Evolutionary conservation across 2,329 filamentous ascomycete species (phyloP).

Genomic region (Aspergillus quadrilineatus): DNA sequence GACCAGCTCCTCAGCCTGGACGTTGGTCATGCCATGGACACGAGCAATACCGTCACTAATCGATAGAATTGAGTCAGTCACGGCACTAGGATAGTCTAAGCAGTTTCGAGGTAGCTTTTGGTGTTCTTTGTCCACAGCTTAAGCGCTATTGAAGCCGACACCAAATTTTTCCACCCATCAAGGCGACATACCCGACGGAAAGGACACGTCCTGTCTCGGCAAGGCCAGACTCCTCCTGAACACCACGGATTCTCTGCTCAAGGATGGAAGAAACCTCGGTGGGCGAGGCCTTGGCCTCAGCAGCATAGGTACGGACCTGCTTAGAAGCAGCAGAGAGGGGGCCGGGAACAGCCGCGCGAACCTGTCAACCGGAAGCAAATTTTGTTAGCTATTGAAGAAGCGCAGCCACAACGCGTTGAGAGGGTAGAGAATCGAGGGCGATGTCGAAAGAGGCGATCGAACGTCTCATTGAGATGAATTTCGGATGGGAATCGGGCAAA

Average conservation of each 20-base stretch:
- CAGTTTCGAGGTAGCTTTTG: slow-evolving; percentile 13
- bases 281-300: slow-evolving; percentile 89
- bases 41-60: slow-evolving; percentile 99
- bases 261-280: slow-evolving; percentile 99
- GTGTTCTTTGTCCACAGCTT: slow-evolving; percentile 29
- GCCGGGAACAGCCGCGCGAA: slow-evolving; percentile 81
- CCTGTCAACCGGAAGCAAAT: slow-evolving; percentile 55
- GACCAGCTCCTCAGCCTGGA: slow-evolving; percentile 99
- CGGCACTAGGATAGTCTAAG: background rate
- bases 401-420: slow-evolving; percentile 30
- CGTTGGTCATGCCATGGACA: slow-evolving; percentile 99
- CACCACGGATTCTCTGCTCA: slow-evolving; percentile 97
- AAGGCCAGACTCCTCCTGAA: slow-evolving; percentile 92
- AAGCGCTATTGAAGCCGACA: slow-evolving; percentile 28
- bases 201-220: slow-evolving; percentile 99
- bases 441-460: slow-evolving; percentile 25
- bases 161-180: slow-evolving; percentile 30
- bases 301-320: slow-evolving; percentile 82
- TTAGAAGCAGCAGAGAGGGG: slow-evolving; percentile 68
- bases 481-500: slow-evolving; percentile 32
- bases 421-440: slow-evolving; percentile 23
- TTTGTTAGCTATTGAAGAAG: slow-evolving; percentile 52
- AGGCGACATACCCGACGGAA: slow-evolving; percentile 85
- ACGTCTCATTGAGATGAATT: slow-evolving; percentile 33
- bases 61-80: slow-evolving; percentile 24